Conservation (phyloP, 371 early-diverging fungal genomes). For the Batkoa obscura region DNA sequence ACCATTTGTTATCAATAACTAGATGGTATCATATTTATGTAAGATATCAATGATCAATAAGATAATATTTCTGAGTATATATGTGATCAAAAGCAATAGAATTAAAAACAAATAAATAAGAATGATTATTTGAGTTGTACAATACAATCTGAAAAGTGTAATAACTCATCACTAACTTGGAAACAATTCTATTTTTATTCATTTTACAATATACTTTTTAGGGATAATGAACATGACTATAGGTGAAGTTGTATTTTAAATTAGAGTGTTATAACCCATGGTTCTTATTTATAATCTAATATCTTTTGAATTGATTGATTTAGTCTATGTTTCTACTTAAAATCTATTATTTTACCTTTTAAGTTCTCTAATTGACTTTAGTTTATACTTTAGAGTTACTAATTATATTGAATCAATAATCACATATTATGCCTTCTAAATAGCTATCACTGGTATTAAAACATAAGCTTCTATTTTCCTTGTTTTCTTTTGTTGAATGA, state of each 20-base stretch:
- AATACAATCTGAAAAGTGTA: slow-evolving; percentile 87
- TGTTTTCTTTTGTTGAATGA: no score
- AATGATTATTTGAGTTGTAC: slow-evolving; percentile 31
- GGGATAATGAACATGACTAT: slow-evolving; percentile 81
- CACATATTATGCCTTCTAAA: slow-evolving; percentile 88
- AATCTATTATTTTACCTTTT: slow-evolving; percentile 55
- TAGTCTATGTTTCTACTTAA: background rate
- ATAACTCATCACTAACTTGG: slow-evolving; percentile 61
- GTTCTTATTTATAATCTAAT: slow-evolving; percentile 79
- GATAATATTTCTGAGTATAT: slow-evolving; percentile 98
- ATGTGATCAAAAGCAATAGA: slow-evolving; percentile 31
- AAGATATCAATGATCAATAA: slow-evolving; percentile 92
- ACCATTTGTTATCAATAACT: background rate
- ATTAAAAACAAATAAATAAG: no score
- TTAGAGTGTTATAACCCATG: slow-evolving; percentile 84
- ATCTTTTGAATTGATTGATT: slow-evolving; percentile 24
- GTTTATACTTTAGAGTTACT: slow-evolving; percentile 61
- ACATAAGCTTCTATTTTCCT: slow-evolving; percentile 27
- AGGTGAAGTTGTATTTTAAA: slow-evolving; percentile 92
- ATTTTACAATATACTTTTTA: slow-evolving; percentile 64
- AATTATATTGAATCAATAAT: slow-evolving; percentile 76
- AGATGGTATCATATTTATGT: slow-evolving; percentile 85
- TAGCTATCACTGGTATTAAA: slow-evolving; percentile 86
- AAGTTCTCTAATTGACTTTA: slow-evolving; percentile 93
- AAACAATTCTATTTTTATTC: slow-evolving; percentile 84